Conservation (phyloP, 805 yeast genomes). For the Peterozyma toletana region DNA sequence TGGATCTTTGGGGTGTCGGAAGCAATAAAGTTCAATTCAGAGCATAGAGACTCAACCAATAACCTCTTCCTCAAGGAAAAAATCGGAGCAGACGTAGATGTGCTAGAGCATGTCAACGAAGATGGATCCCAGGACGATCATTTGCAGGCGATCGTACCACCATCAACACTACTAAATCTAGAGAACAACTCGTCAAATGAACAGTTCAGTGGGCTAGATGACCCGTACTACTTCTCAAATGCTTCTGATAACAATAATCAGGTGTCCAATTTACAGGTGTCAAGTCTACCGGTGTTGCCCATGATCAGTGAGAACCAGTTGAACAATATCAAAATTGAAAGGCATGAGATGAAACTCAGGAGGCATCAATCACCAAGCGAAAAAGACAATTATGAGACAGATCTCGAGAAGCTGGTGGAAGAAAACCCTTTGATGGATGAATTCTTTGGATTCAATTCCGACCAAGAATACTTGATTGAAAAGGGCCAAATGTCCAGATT, state of each 20-base stretch:
- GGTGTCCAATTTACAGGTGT: slow-evolving; percentile 1
- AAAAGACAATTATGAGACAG: not conserved
- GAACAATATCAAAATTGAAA: slow-evolving; percentile 1
- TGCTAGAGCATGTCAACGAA: not conserved
- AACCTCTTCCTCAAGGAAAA: not conserved
- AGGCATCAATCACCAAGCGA: slow-evolving; percentile 4
- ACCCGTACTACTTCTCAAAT: slow-evolving; percentile 7
- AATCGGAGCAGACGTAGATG: not conserved
- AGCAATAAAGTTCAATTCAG: slow-evolving; percentile 10
- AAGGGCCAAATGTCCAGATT: slow-evolving; percentile 34
- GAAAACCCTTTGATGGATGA: not conserved
- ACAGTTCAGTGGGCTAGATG: slow-evolving; percentile 10
- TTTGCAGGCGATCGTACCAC: not conserved
- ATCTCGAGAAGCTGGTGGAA: not conserved
- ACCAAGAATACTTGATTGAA: slow-evolving; percentile 27
- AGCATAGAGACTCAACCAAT: slow-evolving; percentile 9
- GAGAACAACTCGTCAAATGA: slow-evolving; percentile 7
- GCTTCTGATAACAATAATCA: slow-evolving; percentile 5
- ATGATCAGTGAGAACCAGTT: slow-evolving; percentile 6
- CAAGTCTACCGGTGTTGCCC: slow-evolving; percentile 1
- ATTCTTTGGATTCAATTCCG: not conserved
- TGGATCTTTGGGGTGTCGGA: slow-evolving; percentile 7
- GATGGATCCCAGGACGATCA: not conserved
- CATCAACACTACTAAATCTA: not conserved
- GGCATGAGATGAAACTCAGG: slow-evolving; percentile 12